Evolutionary conservation across 2,329 filamentous ascomycete genomes (phyloP).

Genomic region (Diaporthe sp.): DNA sequence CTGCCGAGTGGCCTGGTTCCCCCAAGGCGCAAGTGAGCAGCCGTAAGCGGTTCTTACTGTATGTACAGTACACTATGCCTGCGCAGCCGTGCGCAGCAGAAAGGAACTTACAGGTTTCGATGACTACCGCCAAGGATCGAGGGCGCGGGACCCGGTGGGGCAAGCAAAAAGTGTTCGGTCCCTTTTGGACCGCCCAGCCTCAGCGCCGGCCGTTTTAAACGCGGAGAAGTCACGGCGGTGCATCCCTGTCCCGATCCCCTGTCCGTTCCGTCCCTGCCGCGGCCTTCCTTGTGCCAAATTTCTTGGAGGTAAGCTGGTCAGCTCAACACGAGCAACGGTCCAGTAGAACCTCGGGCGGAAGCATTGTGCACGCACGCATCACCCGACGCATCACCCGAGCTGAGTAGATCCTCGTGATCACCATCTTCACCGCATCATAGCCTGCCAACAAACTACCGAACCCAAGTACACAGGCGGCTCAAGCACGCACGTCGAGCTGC

Average conservation of each 20-base stretch:
- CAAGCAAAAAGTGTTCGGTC: not conserved
- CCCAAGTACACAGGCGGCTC: not conserved
- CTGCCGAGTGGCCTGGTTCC: slow-evolving; percentile 11
- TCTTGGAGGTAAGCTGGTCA: slow-evolving; percentile 3
- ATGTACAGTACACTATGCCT: too few species aligned
- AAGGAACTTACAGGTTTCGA: slow-evolving; percentile 12
- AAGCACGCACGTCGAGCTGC: not conserved
- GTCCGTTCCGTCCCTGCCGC: slow-evolving; percentile 13
- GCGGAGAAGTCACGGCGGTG: slow-evolving; percentile 4
- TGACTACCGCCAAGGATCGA: slow-evolving; percentile 19
- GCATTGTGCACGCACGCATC: slow-evolving; percentile 6
- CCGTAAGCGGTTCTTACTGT: slow-evolving; percentile 14
- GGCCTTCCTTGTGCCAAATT: not conserved
- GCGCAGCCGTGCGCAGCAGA: too few species aligned
- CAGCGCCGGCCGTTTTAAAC: slow-evolving; percentile 15
- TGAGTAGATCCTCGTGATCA: not conserved
- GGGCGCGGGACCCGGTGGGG: slow-evolving; percentile 19
- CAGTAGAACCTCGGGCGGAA: not conserved
- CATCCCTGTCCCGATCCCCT: slow-evolving; percentile 5
- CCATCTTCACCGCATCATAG: not conserved
- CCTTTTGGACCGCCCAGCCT: slow-evolving; percentile 13
- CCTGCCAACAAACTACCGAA: not conserved
- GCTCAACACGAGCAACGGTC: not conserved
- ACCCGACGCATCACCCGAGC: not conserved
- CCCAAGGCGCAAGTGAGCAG: slow-evolving; percentile 18